These are phyloP conservation scores for Dillenia suffruticosa DNA, from an alignment of 164 flowering plant species.

Conservation along the genomic window DNA sequence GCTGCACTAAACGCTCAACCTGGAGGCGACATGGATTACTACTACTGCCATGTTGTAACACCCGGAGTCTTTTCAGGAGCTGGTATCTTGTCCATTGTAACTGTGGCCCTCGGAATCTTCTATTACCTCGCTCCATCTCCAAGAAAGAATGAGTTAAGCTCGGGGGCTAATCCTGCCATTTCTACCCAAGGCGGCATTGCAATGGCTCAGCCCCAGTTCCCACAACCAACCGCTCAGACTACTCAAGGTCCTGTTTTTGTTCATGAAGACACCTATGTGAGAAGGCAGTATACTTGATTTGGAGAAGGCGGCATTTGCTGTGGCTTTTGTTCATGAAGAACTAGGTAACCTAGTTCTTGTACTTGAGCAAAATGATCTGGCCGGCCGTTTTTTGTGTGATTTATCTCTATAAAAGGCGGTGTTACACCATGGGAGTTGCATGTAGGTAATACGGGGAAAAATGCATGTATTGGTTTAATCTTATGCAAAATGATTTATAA, in stretches of 20 bases:
- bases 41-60: conserved; percentile 81
- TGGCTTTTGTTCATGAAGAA: conserved; percentile 84
- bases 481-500: too few relatives aligned
- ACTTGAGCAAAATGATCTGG: too few relatives aligned
- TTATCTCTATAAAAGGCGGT: too few relatives aligned
- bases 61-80: conserved; percentile 94
- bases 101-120: conserved; percentile 56
- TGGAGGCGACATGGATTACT: conserved; percentile 52
- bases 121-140: conserved; percentile 51
- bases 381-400: too few relatives aligned
- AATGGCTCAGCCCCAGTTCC: conserved; percentile 72
- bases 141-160: conserved; percentile 23
- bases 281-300: conserved; percentile 54
- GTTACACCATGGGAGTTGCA: too few relatives aligned
- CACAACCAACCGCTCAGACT: conserved; percentile 22
- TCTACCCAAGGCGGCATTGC: conserved; percentile 54
- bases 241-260: conserved; percentile 68
- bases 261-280: conserved; percentile 76
- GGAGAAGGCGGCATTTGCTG: too few relatives aligned
- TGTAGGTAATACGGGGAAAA: too few relatives aligned
- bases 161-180: conserved; percentile 20
- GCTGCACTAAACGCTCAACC: conserved; percentile 82
- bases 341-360: too few relatives aligned
- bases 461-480: too few relatives aligned
- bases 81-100: conserved; percentile 59